Base-by-base conservation (phyloP, 225 moss, liverwort and hornwort species). In the Pleurozium schreberi region DNA sequence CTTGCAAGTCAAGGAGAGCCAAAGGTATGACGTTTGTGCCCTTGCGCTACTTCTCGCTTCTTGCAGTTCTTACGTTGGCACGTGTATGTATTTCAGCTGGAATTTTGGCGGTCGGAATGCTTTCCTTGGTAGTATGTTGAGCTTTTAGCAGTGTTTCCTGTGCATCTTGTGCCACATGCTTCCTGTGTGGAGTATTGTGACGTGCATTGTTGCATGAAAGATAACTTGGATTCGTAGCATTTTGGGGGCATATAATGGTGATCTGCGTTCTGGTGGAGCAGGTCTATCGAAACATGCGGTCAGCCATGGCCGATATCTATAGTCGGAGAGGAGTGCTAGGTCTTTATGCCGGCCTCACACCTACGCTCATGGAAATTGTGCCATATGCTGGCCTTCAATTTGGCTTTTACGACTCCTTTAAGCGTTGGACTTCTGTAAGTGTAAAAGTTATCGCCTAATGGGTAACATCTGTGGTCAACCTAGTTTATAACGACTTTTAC, bases 351-450 rank as follows among this genome's bases (percentile, higher is more conserved):
- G 98, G 98, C 42, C 95, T 98, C 28, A 90, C 88, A 82, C 98
- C 98, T 75, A 93, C 98, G 17, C 91, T 98, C 79, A 94, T 96
- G 81, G 98, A 98, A 89, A 98, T 98, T 83, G 90, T 97, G 55
- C 98, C 98, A 69, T 97, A 97, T 86, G 98, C 97, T 86, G 98
- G 97, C 78, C 95, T 98, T 81, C 98, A 98, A 90, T 97, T 98
- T 91, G 98, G 98, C 84, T 92, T 92, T 71, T 97, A 98, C 91
- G 96, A 96, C 71, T 87, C 95, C 69, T 88, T 98, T 2, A 96
- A 97, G 93, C 95, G 93, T 42, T 96, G 94, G 97, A 92, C 94
- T 80, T 90, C 82, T 90, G 98, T 96, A 91, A 92, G 95, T 90
- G 57, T 85, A 78, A 53, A 55, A 61, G 63, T 38, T 45, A 83